Conservation (phyloP, 768 basidiomycete genomes). For the Lyophyllum atratum region DNA sequence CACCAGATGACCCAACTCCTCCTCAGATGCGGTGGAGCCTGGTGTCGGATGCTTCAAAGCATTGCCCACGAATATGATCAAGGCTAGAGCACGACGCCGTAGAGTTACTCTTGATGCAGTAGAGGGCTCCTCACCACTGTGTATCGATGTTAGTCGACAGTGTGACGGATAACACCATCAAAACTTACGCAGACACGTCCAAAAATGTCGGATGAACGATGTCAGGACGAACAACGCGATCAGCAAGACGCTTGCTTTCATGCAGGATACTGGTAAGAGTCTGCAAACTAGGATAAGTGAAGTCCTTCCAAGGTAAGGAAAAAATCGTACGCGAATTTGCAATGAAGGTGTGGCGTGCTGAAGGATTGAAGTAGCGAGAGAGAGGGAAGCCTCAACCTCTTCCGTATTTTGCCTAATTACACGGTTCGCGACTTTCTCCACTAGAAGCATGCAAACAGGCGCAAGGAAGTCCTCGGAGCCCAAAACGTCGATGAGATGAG, state of each 20-base stretch:
- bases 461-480: conserved; percentile 81
- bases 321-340: conserved; percentile 53
- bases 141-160: not conserved
- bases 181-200: conserved; percentile 54
- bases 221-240: conserved; percentile 39
- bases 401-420: conserved; percentile 61
- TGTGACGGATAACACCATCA: not conserved
- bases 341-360: conserved; percentile 50
- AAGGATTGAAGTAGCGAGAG: conserved; percentile 67
- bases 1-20: conserved; percentile 43
- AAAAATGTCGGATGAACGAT: conserved; percentile 49
- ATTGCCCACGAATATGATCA: conserved; percentile 64
- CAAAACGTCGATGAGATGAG: conserved; percentile 81
- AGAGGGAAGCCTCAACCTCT: conserved; percentile 60
- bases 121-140: conserved; percentile 63
- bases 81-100: conserved; percentile 65
- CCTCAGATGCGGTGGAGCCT: conserved; percentile 21
- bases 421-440: conserved; percentile 75
- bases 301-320: not conserved
- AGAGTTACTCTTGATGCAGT: conserved; percentile 42
- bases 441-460: conserved; percentile 80
- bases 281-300: conserved; percentile 33
- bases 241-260: conserved; percentile 64
- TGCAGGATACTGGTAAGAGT: conserved; percentile 62
- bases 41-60: conserved; percentile 42